Conservation (phyloP, 2,329 filamentous ascomycete genomes). For the Cladorrhinum sp. region DNA sequence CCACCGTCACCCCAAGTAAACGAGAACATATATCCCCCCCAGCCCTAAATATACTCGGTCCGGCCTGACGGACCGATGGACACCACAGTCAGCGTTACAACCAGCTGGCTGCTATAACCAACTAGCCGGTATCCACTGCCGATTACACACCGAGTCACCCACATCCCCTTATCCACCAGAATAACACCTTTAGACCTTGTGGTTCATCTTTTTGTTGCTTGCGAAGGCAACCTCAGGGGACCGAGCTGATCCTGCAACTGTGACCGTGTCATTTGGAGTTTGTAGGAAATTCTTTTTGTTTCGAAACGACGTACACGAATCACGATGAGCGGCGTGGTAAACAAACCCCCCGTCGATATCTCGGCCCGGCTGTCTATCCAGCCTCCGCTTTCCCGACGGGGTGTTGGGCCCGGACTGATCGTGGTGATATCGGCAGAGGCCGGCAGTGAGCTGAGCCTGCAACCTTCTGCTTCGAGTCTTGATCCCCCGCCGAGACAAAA, state of each 20-base stretch:
- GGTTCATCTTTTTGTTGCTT: neutral
- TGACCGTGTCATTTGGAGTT: neutral
- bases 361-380: conserved; percentile 19
- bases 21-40: too few species aligned
- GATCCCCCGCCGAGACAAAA: conserved; percentile 58
- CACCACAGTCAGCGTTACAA: neutral
- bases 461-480: conserved; percentile 24
- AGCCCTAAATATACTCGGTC: neutral
- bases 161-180: too few species aligned
- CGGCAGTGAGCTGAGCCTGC: conserved; percentile 8
- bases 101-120: neutral
- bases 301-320: neutral
- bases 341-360: conserved; percentile 1
- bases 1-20: neutral
- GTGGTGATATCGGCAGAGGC: conserved; percentile 18
- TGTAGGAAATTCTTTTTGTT: neutral
- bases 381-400: conserved; percentile 30
- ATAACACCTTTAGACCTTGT: too few species aligned
- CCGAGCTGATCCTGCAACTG: neutral
- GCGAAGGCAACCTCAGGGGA: neutral
- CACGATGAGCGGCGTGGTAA: neutral
- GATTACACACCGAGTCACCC: neutral
- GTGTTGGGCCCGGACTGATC: conserved; percentile 29
- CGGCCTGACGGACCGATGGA: neutral
- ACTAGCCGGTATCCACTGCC: too few species aligned